These are phyloP conservation scores for Epichloe scottii DNA, from an alignment of 2,329 filamentous ascomycete species.

Conservation along the genomic window DNA sequence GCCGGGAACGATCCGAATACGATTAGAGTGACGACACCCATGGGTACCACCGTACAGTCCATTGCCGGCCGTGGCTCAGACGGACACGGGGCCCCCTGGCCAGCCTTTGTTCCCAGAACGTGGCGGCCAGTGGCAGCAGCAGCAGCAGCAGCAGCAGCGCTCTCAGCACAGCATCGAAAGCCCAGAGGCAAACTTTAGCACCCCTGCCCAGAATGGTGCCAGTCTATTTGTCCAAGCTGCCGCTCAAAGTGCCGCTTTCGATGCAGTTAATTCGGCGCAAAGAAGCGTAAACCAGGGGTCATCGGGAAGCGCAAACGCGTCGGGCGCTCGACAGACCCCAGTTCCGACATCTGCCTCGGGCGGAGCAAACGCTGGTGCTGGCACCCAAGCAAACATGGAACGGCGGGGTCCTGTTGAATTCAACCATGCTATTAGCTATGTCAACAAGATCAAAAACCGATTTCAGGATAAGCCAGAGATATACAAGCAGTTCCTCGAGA, in stretches of 20 bases:
- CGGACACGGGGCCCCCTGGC: conserved; percentile 22
- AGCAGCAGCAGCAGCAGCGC: conserved; percentile 40
- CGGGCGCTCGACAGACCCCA: conserved; percentile 43
- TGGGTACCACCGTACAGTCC: conserved; percentile 89
- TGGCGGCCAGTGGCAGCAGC: conserved; percentile 38
- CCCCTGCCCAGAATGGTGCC: conserved; percentile 38
- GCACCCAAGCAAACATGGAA: conserved; percentile 53
- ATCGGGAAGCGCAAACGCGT: conserved; percentile 31
- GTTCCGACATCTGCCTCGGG: conserved; percentile 44
- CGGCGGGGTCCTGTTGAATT: conserved; percentile 94
- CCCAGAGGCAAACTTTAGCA: conserved; percentile 49
- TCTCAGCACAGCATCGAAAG: conserved; percentile 48
- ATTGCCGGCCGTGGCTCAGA: conserved; percentile 50
- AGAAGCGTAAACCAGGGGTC: conserved; percentile 19
- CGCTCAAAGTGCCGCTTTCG: conserved; percentile 23
- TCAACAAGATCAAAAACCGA: conserved; percentile 99
- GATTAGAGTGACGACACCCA: conserved; percentile 91
- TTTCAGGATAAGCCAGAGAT: conserved; percentile 96
- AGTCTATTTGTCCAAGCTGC: conserved; percentile 33
- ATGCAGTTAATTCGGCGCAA: conserved; percentile 18
- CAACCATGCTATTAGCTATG: conserved; percentile 97
- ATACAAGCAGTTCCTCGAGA: conserved; percentile 98
- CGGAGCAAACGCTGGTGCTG: conserved; percentile 47
- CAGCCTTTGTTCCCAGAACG: conserved; percentile 36
- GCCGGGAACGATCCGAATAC: conserved; percentile 89